Evolutionary conservation across 108 stramenopile genomes (phyloP), one percentile per base, ranked within the genome.

Genomic region (Cyclotella cryptica): DNA sequence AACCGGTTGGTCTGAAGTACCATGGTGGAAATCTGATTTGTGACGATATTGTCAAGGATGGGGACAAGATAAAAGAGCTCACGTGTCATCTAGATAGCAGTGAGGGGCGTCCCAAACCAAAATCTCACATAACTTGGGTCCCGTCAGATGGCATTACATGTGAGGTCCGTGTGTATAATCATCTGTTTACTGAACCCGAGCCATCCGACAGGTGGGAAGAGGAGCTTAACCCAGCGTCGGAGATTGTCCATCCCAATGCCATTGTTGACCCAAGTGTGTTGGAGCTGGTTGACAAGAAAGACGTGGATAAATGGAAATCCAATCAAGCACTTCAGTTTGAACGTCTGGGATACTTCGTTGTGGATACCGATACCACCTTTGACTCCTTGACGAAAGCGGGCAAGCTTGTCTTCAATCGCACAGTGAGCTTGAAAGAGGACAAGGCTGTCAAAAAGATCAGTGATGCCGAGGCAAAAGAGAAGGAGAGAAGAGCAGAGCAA

Each of bases 341-440:
- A 80, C 93, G 98, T 22, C 63, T 98, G 26, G 99, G 99, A 27
- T 99, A 96, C 85, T 99, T 98, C 86, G 91, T 93, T 30, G 95
- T 97, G n/a, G 99, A 99, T 71, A 66, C 72, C 24, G 98, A 98
- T 66, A 91, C 95, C 8, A 94, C 93, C 29, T 92, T 70, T 60
- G 91, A 92, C 30, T 69, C 77, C 14, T 45, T 67, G 10, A 88
- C 75, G 15, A 83, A 78, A 61, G 54, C 82, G 53, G 96, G 92
- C 18, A 67, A 65, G 41, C 74, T 98, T 45, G 96, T 99, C 21
- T 94, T 99, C 76, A 99, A 99, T 79, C 89, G 96, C 43, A 97
- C 95, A 10, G 98, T 99, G 10, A 88, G 84, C 11, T 85, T 99
- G 57, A 95, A 92, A 85, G 95, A 97, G 71, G 90, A 94, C 79